Percentiles rank a stretch among this genome's conserved stretches.
These are phyloP conservation scores for Diplotaxis tenuifolia DNA, from an alignment of 345 rosid genomes.

Conservation along the genomic window DNA sequence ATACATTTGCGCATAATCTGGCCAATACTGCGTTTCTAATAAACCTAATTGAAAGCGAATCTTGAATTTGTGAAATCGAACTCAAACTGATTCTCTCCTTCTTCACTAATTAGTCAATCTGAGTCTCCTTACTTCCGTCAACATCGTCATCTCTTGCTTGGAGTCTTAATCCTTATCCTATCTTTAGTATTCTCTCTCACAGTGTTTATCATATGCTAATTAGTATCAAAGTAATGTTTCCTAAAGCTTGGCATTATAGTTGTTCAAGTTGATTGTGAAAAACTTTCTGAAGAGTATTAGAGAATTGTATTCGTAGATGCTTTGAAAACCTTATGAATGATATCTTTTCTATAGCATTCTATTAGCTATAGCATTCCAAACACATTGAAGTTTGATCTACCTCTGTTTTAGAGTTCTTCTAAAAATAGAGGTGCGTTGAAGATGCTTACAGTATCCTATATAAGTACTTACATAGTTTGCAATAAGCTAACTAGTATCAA, in stretches of 20 bases:
- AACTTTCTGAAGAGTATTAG: slow-evolving; percentile 2
- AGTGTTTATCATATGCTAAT: slow-evolving; percentile 8
- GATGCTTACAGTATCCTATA: neutral
- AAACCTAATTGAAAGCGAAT: slow-evolving; percentile 19
- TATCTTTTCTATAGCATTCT: neutral
- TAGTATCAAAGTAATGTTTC: slow-evolving; percentile 5
- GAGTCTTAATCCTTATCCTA: too few species aligned
- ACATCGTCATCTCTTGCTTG: neutral
- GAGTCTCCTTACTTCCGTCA: neutral
- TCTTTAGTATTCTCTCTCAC: too few species aligned
- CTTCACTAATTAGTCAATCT: neutral
- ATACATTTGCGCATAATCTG: too few species aligned
- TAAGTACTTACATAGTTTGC: neutral
- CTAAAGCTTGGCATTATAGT: neutral
- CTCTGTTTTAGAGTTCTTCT: too few species aligned
- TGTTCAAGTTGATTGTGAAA: neutral
- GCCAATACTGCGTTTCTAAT: too few species aligned
- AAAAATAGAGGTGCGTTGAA: neutral
- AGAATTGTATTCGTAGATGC: neutral
- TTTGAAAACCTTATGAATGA: neutral
- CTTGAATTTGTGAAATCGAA: neutral
- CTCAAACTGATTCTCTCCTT: neutral
- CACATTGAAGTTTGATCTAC: neutral
- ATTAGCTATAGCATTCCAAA: neutral
- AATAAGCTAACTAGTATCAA: slow-evolving; percentile 13